phyloP scores from a whole-genome alignment of 169 alveolate genomes.

The Eimeria tenella region DNA sequence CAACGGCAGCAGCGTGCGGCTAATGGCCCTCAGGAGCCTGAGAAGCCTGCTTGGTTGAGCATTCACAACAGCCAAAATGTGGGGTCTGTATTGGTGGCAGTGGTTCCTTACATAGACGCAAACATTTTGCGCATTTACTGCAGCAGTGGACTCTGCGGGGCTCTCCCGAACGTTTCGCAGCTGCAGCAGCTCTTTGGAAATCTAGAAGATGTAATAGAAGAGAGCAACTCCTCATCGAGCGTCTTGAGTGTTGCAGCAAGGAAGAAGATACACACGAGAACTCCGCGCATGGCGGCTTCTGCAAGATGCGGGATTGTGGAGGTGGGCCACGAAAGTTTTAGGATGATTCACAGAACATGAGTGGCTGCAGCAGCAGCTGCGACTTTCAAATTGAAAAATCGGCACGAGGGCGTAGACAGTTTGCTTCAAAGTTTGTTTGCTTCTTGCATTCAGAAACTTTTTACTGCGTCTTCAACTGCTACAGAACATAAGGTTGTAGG shows the following conservation, averaged over 20 bases:
- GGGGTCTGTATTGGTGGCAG: slow-evolving; percentile 32
- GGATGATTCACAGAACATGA: not conserved
- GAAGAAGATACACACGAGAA: not conserved
- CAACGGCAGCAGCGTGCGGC: not conserved
- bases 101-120: slow-evolving; percentile 61
- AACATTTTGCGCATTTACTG: slow-evolving; percentile 12
- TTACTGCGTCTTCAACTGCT: too few species aligned
- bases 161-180: not conserved
- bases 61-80: slow-evolving; percentile 16
- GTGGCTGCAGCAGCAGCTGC: not conserved
- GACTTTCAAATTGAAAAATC: not conserved
- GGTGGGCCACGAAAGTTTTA: not conserved
- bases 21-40: not conserved
- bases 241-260: not conserved
- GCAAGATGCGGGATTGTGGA: slow-evolving; percentile 16
- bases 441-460: not conserved
- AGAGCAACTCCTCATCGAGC: not conserved
- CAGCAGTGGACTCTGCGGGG: slow-evolving; percentile 3
- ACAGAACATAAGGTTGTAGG: too few species aligned
- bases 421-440: not conserved
- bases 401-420: not conserved
- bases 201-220: not conserved
- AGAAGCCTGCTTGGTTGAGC: slow-evolving; percentile 60
- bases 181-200: not conserved
- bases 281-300: not conserved